These are phyloP conservation scores for Fusarium mangiferae DNA, from an alignment of 2,329 filamentous ascomycete genomes.

Conservation along the genomic window DNA sequence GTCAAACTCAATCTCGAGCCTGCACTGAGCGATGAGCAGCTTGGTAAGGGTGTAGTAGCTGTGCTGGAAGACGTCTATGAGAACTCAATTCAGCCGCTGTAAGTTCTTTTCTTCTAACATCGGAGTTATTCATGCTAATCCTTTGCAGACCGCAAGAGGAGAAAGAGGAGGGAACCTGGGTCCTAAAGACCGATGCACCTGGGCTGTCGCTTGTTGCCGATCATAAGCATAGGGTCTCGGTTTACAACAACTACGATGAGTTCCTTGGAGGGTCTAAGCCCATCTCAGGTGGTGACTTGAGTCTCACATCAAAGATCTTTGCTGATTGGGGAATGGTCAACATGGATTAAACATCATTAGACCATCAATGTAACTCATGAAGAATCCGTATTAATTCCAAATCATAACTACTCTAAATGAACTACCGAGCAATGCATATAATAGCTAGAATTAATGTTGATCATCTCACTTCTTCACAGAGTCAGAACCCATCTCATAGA, in stretches of 20 bases:
- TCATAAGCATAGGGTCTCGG: neutral
- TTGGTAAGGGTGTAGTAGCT: neutral
- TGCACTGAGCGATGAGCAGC: neutral
- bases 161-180: neutral
- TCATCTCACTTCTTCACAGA: neutral
- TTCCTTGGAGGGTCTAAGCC: neutral
- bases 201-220: neutral
- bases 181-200: neutral
- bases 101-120: fast-evolving
- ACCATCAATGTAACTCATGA: fast-evolving
- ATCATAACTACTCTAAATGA: neutral
- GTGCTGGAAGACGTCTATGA: neutral
- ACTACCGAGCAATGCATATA: neutral
- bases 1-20: neutral
- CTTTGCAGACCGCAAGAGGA: neutral
- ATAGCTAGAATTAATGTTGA: neutral
- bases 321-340: neutral
- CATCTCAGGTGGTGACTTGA: neutral
- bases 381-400: neutral
- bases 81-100: neutral
- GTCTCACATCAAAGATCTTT: neutral
- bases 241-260: neutral
- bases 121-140: neutral
- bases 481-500: neutral
- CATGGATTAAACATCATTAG: neutral